Evolutionary conservation across 495 filamentous ascomycete genomes (phyloP).

Genomic region (Parathielavia appendiculata): DNA sequence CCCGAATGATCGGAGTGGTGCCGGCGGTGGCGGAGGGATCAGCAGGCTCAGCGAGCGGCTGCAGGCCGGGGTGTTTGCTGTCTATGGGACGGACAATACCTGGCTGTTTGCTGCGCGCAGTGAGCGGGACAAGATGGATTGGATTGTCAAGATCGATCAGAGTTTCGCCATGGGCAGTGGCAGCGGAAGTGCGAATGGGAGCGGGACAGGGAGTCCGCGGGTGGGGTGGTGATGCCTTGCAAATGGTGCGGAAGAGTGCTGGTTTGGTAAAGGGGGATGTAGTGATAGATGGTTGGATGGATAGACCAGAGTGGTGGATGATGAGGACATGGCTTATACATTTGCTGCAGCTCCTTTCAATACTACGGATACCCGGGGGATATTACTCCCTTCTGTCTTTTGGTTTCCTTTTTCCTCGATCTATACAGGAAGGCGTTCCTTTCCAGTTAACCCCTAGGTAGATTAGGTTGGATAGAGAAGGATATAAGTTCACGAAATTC

Average conservation of each 20-base stretch:
- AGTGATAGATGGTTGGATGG: background rate
- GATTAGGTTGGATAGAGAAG: background rate
- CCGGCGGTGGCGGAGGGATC: constrained; percentile 21
- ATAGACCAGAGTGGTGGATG: background rate
- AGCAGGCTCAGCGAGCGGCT: constrained; percentile 47
- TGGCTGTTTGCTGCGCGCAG: constrained; percentile 87
- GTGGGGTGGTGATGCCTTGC: background rate
- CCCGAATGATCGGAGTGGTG: background rate
- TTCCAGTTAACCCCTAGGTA: background rate
- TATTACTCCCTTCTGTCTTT: background rate
- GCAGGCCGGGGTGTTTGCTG: constrained; percentile 75
- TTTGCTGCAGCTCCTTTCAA: background rate
- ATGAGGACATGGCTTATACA: background rate
- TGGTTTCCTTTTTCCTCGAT: background rate
- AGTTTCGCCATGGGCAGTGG: constrained; percentile 35
- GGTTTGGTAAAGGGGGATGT: background rate
- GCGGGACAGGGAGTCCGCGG: constrained; percentile 19
- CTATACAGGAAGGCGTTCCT: background rate
- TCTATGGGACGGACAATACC: constrained; percentile 88
- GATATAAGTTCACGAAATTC: background rate
- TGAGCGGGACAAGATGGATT: constrained; percentile 87
- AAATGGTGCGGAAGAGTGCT: background rate
- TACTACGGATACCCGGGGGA: constrained; percentile 17
- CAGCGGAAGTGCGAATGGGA: constrained; percentile 13
- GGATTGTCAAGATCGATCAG: constrained; percentile 79